Conservation (phyloP, 768 basidiomycete species). For the Tylopilus cervinicoccineus region DNA sequence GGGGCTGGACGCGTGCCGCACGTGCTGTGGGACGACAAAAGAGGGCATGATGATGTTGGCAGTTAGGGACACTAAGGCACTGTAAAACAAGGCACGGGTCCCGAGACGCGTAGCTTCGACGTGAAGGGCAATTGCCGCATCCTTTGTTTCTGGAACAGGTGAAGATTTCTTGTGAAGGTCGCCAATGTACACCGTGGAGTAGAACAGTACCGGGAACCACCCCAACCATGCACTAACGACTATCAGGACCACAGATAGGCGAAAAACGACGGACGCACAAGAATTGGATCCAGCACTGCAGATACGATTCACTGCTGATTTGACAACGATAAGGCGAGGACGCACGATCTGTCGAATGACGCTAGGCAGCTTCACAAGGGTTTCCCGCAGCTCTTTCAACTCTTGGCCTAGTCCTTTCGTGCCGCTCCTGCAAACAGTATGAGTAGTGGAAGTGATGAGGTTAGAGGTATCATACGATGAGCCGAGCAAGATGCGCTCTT, state of each 20-base stretch:
- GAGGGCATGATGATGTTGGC: constrained; percentile 70
- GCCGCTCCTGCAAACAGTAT: constrained; percentile 10
- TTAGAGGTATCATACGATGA: constrained; percentile 23
- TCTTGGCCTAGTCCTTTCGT: constrained; percentile 37
- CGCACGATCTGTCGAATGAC: constrained; percentile 80
- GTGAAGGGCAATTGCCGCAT: constrained; percentile 40
- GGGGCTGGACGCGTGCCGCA: constrained; percentile 11
- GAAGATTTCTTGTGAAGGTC: constrained; percentile 70
- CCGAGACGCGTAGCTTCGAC: constrained; percentile 79
- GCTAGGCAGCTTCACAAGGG: constrained; percentile 63
- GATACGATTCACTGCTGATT: constrained; percentile 6
- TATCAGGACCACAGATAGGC: constrained; percentile 1
- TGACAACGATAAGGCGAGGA: constrained; percentile 14
- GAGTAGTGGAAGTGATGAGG: not conserved
- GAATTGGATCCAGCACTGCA: constrained; percentile 73
- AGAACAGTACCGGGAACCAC: constrained; percentile 93
- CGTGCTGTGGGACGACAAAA: constrained; percentile 39
- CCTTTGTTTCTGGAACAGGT: constrained; percentile 27
- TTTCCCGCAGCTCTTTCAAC: constrained; percentile 66
- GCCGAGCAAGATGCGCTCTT: constrained; percentile 69
- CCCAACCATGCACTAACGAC: constrained; percentile 69
- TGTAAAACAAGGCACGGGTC: constrained; percentile 77
- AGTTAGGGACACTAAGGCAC: constrained; percentile 62
- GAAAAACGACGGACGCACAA: constrained; percentile 46
- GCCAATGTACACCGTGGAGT: constrained; percentile 82